Conservation (phyloP, 441 rosid species). For the Corymbia citriodora region DNA sequence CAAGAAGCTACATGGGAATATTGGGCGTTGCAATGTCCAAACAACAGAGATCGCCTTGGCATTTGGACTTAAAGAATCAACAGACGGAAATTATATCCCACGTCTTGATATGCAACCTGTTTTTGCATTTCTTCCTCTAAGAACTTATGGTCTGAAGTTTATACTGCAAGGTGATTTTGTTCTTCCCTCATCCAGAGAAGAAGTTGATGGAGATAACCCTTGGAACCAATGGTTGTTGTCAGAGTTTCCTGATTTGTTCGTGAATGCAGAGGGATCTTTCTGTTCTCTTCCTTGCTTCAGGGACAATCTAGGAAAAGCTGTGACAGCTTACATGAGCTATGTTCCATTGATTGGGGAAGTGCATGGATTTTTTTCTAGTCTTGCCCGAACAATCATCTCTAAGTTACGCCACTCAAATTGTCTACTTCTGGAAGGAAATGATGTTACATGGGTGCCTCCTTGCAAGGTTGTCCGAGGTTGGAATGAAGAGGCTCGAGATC, state of each 20-base stretch:
- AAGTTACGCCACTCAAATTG: conserved; percentile 66
- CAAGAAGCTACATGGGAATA: conserved; percentile 52
- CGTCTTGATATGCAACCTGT: conserved; percentile 77
- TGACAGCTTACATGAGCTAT: conserved; percentile 78
- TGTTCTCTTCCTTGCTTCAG: conserved; percentile 83
- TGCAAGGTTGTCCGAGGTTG: conserved; percentile 90
- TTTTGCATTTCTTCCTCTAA: conserved; percentile 96
- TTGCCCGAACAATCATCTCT: conserved; percentile 68
- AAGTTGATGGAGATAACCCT: conserved; percentile 89
- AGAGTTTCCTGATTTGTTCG: conserved; percentile 72
- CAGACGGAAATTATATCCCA: conserved; percentile 56
- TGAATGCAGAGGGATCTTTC: conserved; percentile 56
- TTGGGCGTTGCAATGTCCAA: conserved; percentile 55
- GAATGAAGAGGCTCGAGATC: conserved; percentile 56
- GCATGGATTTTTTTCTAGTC: conserved; percentile 87
- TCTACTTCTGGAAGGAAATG: conserved; percentile 76
- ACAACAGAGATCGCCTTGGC: conserved; percentile 84
- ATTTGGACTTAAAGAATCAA: conserved; percentile 72
- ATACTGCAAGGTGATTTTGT: conserved; percentile 95
- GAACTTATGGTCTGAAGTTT: conserved; percentile 95
- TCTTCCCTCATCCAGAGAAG: conserved; percentile 98
- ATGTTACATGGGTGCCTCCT: conserved; percentile 74
- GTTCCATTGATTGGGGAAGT: conserved; percentile 94
- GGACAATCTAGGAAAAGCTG: conserved; percentile 81
- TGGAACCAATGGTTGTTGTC: conserved; percentile 98